Conservation (phyloP, 768 basidiomycete genomes). For the Leccinum obscurum region DNA sequence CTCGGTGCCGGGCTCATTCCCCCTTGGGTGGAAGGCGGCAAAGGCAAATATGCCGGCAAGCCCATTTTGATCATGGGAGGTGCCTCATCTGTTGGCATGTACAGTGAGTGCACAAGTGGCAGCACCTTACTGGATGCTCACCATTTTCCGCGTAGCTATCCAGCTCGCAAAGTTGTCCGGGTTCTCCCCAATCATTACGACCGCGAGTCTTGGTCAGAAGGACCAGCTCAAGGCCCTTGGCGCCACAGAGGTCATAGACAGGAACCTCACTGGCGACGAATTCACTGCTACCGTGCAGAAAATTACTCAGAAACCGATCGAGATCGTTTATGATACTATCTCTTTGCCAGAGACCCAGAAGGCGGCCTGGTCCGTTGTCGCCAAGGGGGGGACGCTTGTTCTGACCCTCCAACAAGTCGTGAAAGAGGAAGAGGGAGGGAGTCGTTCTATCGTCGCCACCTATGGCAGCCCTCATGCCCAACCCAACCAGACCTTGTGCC, state of each 20-base stretch:
- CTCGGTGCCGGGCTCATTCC: slow-evolving; percentile 41
- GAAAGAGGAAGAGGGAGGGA: slow-evolving; percentile 22
- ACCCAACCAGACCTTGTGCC: slow-evolving; percentile 19
- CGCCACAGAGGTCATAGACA: slow-evolving; percentile 42
- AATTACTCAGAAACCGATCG: slow-evolving; percentile 23
- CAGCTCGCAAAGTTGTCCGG: slow-evolving; percentile 43
- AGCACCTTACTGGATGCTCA: background rate
- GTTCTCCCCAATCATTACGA: slow-evolving; percentile 44
- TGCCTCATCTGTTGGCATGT: slow-evolving; percentile 48
- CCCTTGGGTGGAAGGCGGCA: slow-evolving; percentile 34
- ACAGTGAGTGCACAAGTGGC: slow-evolving; percentile 30
- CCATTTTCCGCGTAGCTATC: slow-evolving; percentile 25
- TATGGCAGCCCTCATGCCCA: slow-evolving; percentile 26
- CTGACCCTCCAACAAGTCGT: slow-evolving; percentile 18
- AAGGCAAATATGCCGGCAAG: slow-evolving; percentile 39
- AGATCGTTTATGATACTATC: slow-evolving; percentile 34
- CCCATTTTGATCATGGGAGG: slow-evolving; percentile 53
- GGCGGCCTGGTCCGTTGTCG: slow-evolving; percentile 34
- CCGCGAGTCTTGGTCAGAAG: slow-evolving; percentile 34
- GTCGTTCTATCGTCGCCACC: slow-evolving; percentile 22
- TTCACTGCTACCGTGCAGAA: slow-evolving; percentile 24
- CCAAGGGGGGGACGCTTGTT: background rate
- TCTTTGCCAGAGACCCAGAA: slow-evolving; percentile 36
- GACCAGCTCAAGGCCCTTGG: slow-evolving; percentile 37
- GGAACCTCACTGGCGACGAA: slow-evolving; percentile 18